Evolutionary conservation across 2,329 filamentous ascomycete genomes (phyloP).

Genomic region (Fusarium luffae): DNA sequence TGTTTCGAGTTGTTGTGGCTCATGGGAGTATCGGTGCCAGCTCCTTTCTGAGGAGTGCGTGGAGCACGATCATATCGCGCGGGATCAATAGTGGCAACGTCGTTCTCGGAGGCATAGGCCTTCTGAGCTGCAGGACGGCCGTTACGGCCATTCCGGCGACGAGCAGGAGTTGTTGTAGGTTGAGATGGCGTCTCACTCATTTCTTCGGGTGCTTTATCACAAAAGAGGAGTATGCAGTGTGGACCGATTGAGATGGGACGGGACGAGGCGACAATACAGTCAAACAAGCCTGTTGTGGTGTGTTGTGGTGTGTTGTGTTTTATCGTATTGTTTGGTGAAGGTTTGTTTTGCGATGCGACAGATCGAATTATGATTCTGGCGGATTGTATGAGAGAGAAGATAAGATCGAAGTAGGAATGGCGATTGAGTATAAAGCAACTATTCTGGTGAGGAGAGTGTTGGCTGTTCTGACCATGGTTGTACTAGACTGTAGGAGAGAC

Average conservation of each 20-base stretch:
- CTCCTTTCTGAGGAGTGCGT: constrained; percentile 61
- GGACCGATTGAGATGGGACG: constrained; percentile 13
- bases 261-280: neutral
- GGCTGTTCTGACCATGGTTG: constrained; percentile 43
- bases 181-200: constrained; percentile 52
- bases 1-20: constrained; percentile 46
- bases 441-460: constrained; percentile 35
- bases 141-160: constrained; percentile 55
- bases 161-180: constrained; percentile 50
- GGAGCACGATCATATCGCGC: constrained; percentile 51
- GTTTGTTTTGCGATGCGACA: constrained; percentile 20
- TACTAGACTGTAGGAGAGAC: constrained; percentile 25
- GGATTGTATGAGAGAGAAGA: constrained; percentile 35
- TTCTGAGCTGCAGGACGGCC: constrained; percentile 59
- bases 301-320: neutral
- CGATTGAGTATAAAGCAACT: constrained; percentile 37
- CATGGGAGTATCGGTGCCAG: constrained; percentile 50
- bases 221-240: neutral
- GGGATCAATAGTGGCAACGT: constrained; percentile 51
- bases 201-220: constrained; percentile 19
- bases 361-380: constrained; percentile 33
- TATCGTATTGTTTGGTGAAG: constrained; percentile 8
- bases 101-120: constrained; percentile 70
- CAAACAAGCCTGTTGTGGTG: neutral
- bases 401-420: constrained; percentile 25